Evolutionary conservation across 306 rosid species (phyloP).

Genomic region (Lotus japonicus): DNA sequence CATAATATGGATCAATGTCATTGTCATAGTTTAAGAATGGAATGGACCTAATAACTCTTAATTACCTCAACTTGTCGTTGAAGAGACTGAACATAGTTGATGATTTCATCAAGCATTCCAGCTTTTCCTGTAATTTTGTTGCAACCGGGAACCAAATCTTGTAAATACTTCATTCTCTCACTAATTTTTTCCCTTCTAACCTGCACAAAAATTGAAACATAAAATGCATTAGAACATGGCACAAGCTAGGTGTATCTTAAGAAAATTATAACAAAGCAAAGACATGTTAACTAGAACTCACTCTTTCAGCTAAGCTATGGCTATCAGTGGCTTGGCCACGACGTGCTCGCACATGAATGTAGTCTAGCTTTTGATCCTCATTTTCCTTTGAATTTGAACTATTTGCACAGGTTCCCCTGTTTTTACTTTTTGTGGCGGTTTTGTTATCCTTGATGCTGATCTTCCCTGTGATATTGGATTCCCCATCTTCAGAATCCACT

Average conservation of each 20-base stretch:
- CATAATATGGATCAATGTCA: background rate
- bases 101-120: slow-evolving; percentile 97
- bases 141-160: slow-evolving; percentile 97
- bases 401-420: slow-evolving; percentile 42
- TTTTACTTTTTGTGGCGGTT: slow-evolving; percentile 4
- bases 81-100: slow-evolving; percentile 94
- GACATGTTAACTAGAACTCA: slow-evolving; percentile 26
- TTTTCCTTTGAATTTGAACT: slow-evolving; percentile 69
- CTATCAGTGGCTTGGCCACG: slow-evolving; percentile 99
- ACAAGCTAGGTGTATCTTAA: too few relatives aligned
- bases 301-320: slow-evolving; percentile 97
- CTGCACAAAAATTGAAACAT: slow-evolving; percentile 20
- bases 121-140: slow-evolving; percentile 95
- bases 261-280: background rate
- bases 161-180: slow-evolving; percentile 92
- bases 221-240: background rate
- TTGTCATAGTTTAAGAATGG: background rate
- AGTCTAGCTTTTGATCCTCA: slow-evolving; percentile 68
- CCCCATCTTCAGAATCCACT: slow-evolving; percentile 53
- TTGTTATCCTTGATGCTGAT: slow-evolving; percentile 30
- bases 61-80: slow-evolving; percentile 88
- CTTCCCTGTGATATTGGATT: slow-evolving; percentile 59
- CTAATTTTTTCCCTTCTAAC: slow-evolving; percentile 94
- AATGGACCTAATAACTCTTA: slow-evolving; percentile 4
- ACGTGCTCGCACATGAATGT: slow-evolving; percentile 91